Evolutionary conservation across 345 rosid species (phyloP), one percentile per base, ranked within the genome.

Genomic region (Bretschneidera sinensis): DNA sequence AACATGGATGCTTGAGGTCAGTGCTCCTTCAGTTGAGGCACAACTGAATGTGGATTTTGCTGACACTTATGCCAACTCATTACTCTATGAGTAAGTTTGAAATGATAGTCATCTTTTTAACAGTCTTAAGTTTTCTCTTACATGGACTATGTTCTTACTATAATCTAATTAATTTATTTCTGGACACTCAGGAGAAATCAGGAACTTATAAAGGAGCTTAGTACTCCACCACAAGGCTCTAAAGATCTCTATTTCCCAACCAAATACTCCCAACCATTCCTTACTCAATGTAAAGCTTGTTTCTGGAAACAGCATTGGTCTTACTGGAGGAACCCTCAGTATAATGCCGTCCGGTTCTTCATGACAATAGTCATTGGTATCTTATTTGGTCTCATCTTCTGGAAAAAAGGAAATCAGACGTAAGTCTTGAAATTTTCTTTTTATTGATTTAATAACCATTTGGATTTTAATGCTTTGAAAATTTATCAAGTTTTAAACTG

Each of bases 1-100:
- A 14, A 86, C 98, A 35, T 91, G 98, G 98, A 88, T 88, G 98
- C 92, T 91, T 52, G 96, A 91, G 5, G 75, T 91, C 55, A 91
- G 74, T 43, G 51, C 87, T 53, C 69, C 87, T 17, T 57, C 87
- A 51, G 67, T 86, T 59, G 98, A 91, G 83, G 55, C 79, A 70
- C 88, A 79, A 65, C 67, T 88, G 61, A 64, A 57, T n/a, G 62
- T 86, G 8, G 94, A 86, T 76, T 88, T 91, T 68, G 92, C 90
- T 14, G 85, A 83, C 48, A 62, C 80, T 71, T 91, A 77, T 43
- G 64, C 75, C 23, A 79, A 80, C 68, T 91, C 98, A 5, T 62
- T 84, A n/a, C 82, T 91, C 50, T 60, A 83, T 63, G 73, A 68
- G 98, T 91, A 74, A 72, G 86, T 67, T 39, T 67, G 31, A 22